Evolutionary conservation across 1,284 basidiomycete genomes (phyloP).

Genomic region (Retiboletus fuscus): DNA sequence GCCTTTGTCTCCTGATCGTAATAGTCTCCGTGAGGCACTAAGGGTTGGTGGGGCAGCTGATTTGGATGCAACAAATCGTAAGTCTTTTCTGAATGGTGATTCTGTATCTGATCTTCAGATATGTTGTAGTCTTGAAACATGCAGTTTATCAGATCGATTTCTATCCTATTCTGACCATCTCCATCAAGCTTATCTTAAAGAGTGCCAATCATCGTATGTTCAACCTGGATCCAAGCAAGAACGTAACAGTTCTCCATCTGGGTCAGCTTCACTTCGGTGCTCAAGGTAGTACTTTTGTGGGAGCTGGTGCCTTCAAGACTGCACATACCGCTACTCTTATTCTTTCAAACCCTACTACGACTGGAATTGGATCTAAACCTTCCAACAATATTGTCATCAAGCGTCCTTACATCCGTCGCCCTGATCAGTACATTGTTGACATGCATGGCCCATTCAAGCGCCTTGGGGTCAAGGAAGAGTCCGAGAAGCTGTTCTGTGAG

Average conservation of each 20-base stretch:
- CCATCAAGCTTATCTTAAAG: neutral
- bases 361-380: neutral
- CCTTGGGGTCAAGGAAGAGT: neutral
- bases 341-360: neutral
- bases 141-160: neutral
- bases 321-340: neutral
- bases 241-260: neutral
- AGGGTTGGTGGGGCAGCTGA: too few species aligned
- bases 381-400: neutral
- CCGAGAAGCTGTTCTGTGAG: too few species aligned
- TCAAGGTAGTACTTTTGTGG: neutral
- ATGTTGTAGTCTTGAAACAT: constrained; percentile 2
- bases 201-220: neutral
- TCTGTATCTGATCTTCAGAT: too few species aligned
- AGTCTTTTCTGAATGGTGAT: too few species aligned
- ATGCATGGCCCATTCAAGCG: neutral
- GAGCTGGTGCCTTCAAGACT: too few species aligned
- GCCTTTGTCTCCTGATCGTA: too few species aligned
- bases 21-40: too few species aligned
- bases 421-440: neutral
- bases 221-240: neutral
- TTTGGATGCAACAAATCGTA: too few species aligned
- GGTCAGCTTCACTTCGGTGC: neutral
- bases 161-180: constrained; percentile 3
- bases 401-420: too few species aligned